A percentile compares a stretch with the other conserved stretches of the same genome.
These are phyloP conservation scores for Trametes meyenii DNA, from an alignment of 768 basidiomycete genomes.

Conservation along the genomic window DNA sequence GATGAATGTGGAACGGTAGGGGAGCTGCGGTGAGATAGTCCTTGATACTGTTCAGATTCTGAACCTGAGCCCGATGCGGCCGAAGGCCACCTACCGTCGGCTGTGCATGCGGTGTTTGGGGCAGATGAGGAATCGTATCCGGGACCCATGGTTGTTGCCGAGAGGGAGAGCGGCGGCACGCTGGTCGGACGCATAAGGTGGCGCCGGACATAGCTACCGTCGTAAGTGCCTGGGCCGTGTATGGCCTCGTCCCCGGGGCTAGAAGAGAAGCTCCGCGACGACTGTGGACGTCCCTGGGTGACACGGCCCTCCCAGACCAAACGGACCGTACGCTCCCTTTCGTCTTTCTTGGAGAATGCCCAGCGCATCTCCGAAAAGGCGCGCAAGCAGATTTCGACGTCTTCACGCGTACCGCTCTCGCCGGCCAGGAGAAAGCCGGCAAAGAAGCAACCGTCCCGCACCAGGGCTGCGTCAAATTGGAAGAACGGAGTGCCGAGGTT, in stretches of 20 bases:
- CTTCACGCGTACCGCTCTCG: conserved; percentile 54
- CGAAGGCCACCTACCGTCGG: conserved; percentile 22
- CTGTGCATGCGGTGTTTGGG: conserved; percentile 28
- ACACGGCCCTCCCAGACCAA: conserved; percentile 43
- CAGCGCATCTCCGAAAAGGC: conserved; percentile 85
- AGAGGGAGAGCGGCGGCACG: conserved; percentile 31
- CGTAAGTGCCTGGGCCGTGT: conserved; percentile 17
- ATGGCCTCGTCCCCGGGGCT: conserved; percentile 23
- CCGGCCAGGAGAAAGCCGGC: conserved; percentile 74
- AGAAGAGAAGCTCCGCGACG: conserved; percentile 21
- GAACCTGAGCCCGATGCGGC: conserved; percentile 22
- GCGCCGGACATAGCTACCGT: conserved; percentile 25
- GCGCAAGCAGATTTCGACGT: conserved; percentile 59
- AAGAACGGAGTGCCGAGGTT: conserved; percentile 64
- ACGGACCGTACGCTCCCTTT: conserved; percentile 64
- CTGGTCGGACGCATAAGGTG: conserved; percentile 27
- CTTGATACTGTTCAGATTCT: conserved; percentile 23
- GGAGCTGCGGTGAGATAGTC: conserved; percentile 24
- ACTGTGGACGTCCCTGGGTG: conserved; percentile 21
- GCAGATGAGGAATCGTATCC: conserved; percentile 22
- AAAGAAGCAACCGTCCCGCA: conserved; percentile 90
- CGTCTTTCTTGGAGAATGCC: conserved; percentile 75
- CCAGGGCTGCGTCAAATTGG: conserved; percentile 81
- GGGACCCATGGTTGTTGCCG: conserved; percentile 20
- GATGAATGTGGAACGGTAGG: conserved; percentile 22